Percentiles rank a stretch among this genome's conserved stretches.
phyloP scores from a whole-genome alignment of 345 rosid species.

The Aethionema arabicum region DNA sequence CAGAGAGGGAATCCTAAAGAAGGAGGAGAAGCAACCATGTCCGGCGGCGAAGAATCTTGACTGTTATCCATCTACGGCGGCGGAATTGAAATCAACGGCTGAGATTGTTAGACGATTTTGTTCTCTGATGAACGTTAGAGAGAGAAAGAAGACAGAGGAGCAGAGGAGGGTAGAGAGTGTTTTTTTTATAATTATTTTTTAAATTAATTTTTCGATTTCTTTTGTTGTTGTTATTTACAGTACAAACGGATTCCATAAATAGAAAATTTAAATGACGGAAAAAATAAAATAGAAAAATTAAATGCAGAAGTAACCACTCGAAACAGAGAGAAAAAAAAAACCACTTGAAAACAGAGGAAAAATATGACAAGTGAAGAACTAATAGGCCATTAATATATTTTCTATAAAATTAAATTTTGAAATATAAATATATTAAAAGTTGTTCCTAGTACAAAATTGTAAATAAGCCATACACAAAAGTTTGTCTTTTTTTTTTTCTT shows the following conservation, averaged over 20 bases:
- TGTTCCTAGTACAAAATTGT: conserved; percentile 29
- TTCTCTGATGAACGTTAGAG: conserved; percentile 25
- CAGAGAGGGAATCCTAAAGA: conserved; percentile 94
- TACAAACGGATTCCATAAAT: too few relatives aligned
- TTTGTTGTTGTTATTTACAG: neutral
- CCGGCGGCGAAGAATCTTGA: conserved; percentile 60
- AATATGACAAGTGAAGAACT: too few relatives aligned
- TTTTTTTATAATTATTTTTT: conserved; percentile 15
- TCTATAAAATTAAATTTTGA: too few relatives aligned
- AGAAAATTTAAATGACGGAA: too few relatives aligned
- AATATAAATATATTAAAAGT: conserved; percentile 31
- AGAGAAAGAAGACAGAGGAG: conserved; percentile 8
- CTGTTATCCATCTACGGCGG: conserved; percentile 62
- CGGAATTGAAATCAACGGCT: conserved; percentile 30
- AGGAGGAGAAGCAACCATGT: conserved; percentile 75
- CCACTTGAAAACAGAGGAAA: too few relatives aligned
- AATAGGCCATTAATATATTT: too few relatives aligned
- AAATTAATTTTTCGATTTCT: too few relatives aligned
- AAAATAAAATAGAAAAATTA: too few relatives aligned
- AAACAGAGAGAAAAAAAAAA: too few relatives aligned
- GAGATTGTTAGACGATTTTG: conserved; percentile 38
- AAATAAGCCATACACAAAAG: conserved; percentile 41
- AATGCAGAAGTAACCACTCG: too few relatives aligned
- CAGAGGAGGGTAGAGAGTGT: conserved; percentile 6
- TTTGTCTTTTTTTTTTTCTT: conserved; percentile 18